phyloP scores from a whole-genome alignment of 331 rosid genomes.

The Cydonia oblonga region DNA sequence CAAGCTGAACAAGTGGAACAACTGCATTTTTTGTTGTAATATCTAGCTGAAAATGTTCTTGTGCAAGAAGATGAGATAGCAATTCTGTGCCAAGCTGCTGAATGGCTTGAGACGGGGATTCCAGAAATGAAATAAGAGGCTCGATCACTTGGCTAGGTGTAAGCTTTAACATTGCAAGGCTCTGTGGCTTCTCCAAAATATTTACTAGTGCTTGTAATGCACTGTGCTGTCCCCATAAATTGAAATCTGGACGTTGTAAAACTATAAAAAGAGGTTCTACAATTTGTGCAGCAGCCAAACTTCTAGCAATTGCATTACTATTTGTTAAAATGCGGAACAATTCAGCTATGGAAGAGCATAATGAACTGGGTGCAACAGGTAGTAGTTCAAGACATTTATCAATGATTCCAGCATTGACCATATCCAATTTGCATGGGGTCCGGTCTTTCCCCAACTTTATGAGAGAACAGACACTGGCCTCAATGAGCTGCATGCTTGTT shows the following conservation, averaged over 20 bases:
- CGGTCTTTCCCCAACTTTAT: constrained; percentile 85
- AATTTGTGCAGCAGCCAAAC: constrained; percentile 75
- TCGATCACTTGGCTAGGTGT: constrained; percentile 93
- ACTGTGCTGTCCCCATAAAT: constrained; percentile 96
- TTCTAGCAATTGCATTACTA: constrained; percentile 81
- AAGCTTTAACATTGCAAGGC: constrained; percentile 76
- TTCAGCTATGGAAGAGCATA: constrained; percentile 88
- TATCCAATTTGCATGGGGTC: constrained; percentile 64
- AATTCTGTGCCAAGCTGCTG: constrained; percentile 99
- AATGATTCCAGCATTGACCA: constrained; percentile 78
- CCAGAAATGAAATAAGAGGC: constrained; percentile 79
- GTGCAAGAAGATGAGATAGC: constrained; percentile 89
- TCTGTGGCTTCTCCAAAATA: constrained; percentile 95
- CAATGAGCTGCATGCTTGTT: constrained; percentile 60
- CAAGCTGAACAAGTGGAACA: constrained; percentile 93
- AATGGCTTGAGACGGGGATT: constrained; percentile 86
- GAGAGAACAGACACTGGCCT: constrained; percentile 69
- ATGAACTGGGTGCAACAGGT: constrained; percentile 67
- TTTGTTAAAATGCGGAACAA: constrained; percentile 88
- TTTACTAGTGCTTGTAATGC: constrained; percentile 96
- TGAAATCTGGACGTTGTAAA: constrained; percentile 69
- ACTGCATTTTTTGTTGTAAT: constrained; percentile 87
- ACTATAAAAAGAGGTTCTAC: constrained; percentile 95
- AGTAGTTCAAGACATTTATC: constrained; percentile 71
- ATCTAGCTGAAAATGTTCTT: constrained; percentile 93